Evolutionary conservation across 2,329 filamentous ascomycete species (phyloP).

Genomic region (Microdochium bolleyi): DNA sequence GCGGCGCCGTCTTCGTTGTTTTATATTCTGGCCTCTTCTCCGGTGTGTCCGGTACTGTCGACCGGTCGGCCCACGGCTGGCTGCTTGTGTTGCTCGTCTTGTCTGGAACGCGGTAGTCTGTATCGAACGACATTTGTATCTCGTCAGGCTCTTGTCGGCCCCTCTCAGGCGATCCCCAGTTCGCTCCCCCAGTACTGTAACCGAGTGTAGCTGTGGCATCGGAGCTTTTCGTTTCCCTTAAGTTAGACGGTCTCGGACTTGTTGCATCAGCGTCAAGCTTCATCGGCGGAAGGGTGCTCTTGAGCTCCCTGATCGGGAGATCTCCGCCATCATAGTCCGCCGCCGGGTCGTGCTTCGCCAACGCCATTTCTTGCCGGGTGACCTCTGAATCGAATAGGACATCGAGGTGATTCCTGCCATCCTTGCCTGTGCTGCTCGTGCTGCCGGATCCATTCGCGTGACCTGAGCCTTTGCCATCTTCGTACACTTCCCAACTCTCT

Average conservation of each 20-base stretch:
- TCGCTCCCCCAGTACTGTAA: neutral
- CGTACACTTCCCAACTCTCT: conserved; percentile 91
- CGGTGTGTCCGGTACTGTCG: conserved; percentile 16
- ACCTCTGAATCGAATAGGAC: conserved; percentile 95
- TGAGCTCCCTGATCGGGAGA: conserved; percentile 66
- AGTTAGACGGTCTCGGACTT: conserved; percentile 3
- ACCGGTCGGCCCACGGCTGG: neutral
- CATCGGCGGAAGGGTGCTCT: conserved; percentile 85
- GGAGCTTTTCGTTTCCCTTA: conserved; percentile 40
- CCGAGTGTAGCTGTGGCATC: conserved; percentile 23
- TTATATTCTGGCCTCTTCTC: conserved; percentile 32
- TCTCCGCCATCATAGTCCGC: conserved; percentile 21
- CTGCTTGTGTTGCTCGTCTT: conserved; percentile 2
- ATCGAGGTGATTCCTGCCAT: conserved; percentile 41
- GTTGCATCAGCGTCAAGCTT: conserved; percentile 54
- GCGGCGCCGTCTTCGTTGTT: conserved; percentile 40
- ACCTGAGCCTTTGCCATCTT: conserved; percentile 48
- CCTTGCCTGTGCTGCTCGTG: conserved; percentile 41
- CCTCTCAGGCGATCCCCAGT: conserved; percentile 12
- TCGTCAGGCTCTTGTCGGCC: conserved; percentile 33
- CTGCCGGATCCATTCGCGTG: conserved; percentile 17
- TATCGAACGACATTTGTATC: conserved; percentile 67
- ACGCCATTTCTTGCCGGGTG: conserved; percentile 76
- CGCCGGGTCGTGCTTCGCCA: conserved; percentile 47
- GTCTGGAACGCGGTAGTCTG: conserved; percentile 39